These are phyloP conservation scores for Alternaria sp. DNA, from an alignment of 2,329 filamentous ascomycete species.

Conservation along the genomic window DNA sequence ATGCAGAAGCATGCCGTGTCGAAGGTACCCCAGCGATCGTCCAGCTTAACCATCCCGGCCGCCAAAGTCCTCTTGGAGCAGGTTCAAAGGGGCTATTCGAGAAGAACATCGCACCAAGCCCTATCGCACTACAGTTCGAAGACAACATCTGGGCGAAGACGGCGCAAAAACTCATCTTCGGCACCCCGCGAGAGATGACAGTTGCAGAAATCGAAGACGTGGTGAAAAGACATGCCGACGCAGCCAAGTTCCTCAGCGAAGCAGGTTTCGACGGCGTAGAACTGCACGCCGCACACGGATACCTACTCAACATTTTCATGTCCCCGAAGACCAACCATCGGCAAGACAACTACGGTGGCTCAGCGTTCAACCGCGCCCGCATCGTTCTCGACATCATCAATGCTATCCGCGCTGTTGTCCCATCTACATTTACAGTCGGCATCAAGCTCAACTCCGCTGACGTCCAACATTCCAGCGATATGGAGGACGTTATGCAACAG, in stretches of 20 bases:
- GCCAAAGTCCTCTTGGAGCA: slow-evolving; percentile 56
- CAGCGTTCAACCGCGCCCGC: slow-evolving; percentile 53
- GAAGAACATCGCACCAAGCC: slow-evolving; percentile 46
- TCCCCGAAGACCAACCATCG: slow-evolving; percentile 46
- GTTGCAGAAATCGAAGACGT: slow-evolving; percentile 60
- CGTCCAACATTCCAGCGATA: slow-evolving; percentile 47
- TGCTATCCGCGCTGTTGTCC: slow-evolving; percentile 51
- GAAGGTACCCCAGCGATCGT: slow-evolving; percentile 63
- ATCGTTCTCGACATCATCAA: slow-evolving; percentile 55
- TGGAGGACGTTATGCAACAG: slow-evolving; percentile 64
- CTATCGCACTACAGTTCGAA: slow-evolving; percentile 48
- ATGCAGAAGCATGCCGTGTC: slow-evolving; percentile 56
- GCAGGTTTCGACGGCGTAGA: slow-evolving; percentile 62
- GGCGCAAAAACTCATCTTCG: slow-evolving; percentile 43
- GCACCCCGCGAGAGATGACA: slow-evolving; percentile 60
- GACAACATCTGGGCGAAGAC: slow-evolving; percentile 50
- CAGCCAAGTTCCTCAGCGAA: slow-evolving; percentile 59
- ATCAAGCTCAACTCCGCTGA: slow-evolving; percentile 61
- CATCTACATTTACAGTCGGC: slow-evolving; percentile 53
- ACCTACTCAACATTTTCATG: slow-evolving; percentile 44
- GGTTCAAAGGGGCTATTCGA: slow-evolving; percentile 51
- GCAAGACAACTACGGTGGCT: slow-evolving; percentile 57
- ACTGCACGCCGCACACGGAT: slow-evolving; percentile 61
- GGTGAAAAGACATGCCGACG: slow-evolving; percentile 64
- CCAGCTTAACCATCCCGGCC: slow-evolving; percentile 67